phyloP scores from a whole-genome alignment of 495 filamentous ascomycete species.

The Aspergillus coremiiformis region DNA sequence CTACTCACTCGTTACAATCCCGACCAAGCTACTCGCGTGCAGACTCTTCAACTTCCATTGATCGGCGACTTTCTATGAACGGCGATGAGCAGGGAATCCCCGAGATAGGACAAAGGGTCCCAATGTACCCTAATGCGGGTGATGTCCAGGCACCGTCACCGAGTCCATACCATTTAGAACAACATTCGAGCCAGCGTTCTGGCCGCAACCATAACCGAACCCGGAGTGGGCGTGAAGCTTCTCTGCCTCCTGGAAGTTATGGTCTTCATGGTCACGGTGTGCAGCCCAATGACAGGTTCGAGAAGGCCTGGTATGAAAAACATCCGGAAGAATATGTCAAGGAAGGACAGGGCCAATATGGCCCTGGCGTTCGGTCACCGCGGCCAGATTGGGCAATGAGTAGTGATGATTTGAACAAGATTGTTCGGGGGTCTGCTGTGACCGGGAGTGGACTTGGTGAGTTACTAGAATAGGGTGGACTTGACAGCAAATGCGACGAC shows the following conservation, averaged over 20 bases:
- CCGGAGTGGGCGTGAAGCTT: constrained; percentile 51
- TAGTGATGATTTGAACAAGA: constrained; percentile 84
- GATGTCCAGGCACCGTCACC: constrained; percentile 96
- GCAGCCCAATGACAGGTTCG: constrained; percentile 60
- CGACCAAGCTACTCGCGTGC: constrained; percentile 43
- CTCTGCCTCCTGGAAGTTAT: constrained; percentile 68
- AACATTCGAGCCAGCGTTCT: constrained; percentile 40
- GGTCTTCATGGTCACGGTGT: constrained; percentile 80
- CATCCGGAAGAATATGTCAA: constrained; percentile 70
- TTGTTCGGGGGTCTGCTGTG: constrained; percentile 66
- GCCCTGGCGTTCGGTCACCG: constrained; percentile 54
- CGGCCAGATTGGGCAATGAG: constrained; percentile 80
- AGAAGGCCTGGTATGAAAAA: constrained; percentile 83
- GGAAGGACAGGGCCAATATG: constrained; percentile 65
- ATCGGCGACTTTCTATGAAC: constrained; percentile 42
- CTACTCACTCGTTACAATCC: constrained; percentile 40
- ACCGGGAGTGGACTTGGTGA: constrained; percentile 60
- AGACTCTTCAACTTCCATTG: constrained; percentile 45
- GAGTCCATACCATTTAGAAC: constrained; percentile 47
- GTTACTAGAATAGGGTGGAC: neutral
- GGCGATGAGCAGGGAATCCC: constrained; percentile 81
- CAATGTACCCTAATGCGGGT: constrained; percentile 88
- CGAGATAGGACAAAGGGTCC: constrained; percentile 81
- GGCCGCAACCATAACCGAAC: constrained; percentile 63
- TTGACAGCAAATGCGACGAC: neutral